phyloP scores from a whole-genome alignment of 352 stramenopile genomes.

The Globisporangium orthogonon region DNA sequence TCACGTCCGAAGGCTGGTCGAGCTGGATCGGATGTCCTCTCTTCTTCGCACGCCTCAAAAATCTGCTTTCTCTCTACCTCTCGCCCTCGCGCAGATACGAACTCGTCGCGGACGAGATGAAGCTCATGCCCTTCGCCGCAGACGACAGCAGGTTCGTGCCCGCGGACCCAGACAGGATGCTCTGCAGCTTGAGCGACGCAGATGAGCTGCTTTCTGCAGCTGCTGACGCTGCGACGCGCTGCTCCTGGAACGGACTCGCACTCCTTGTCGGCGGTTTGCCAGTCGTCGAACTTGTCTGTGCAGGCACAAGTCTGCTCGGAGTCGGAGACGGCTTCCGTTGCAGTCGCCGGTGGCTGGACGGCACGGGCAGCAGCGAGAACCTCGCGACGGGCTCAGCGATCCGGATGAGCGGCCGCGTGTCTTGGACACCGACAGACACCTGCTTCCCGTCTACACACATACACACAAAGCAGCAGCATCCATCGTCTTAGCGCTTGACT shows the following conservation, averaged over 20 bases:
- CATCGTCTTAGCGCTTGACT: not conserved
- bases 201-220: conserved; percentile 17
- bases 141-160: conserved; percentile 60
- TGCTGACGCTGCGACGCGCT: not conserved
- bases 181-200: conserved; percentile 47
- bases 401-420: conserved; percentile 57
- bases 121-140: conserved; percentile 78
- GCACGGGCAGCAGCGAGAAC: conserved; percentile 76
- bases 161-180: conserved; percentile 54
- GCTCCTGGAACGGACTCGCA: conserved; percentile 35
- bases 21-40: not conserved
- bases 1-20: not conserved
- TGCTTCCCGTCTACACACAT: conserved; percentile 56
- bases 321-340: conserved; percentile 28
- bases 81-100: conserved; percentile 54
- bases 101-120: conserved; percentile 68
- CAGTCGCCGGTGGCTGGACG: conserved; percentile 45
- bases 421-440: conserved; percentile 58
- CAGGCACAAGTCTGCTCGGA: conserved; percentile 1
- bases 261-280: conserved; percentile 17
- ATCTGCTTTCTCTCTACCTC: conserved; percentile 34
- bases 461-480: conserved; percentile 13
- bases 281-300: conserved; percentile 16
- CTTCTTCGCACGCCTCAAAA: conserved; percentile 32
- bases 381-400: conserved; percentile 71